Percentiles rank a stretch among this genome's conserved stretches.
Evolutionary conservation across 345 rosid genomes (phyloP).

Genomic region (Ceriops zippeliana): DNA sequence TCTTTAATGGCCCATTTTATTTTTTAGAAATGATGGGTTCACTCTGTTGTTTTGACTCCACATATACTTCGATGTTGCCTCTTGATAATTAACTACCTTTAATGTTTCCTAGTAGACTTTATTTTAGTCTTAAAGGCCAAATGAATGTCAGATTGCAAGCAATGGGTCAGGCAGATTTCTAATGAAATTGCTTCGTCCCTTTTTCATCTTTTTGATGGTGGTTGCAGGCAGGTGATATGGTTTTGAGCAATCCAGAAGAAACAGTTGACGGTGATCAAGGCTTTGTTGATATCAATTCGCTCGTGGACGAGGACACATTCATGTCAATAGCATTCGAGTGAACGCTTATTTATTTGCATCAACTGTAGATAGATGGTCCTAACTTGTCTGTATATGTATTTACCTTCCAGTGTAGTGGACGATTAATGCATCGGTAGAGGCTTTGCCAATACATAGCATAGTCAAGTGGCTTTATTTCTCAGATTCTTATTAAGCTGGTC

Average conservation of each 20-base stretch:
- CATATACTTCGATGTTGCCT: too few relatives aligned
- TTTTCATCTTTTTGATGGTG: background rate
- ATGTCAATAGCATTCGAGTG: slow-evolving; percentile 67
- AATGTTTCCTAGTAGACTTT: too few relatives aligned
- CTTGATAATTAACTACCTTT: too few relatives aligned
- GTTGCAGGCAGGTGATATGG: slow-evolving; percentile 39
- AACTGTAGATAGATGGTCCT: slow-evolving; percentile 29
- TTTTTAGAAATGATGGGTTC: too few relatives aligned
- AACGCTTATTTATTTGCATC: slow-evolving; percentile 10
- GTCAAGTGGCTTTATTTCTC: background rate
- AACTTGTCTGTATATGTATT: slow-evolving; percentile 22
- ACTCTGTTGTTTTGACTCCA: too few relatives aligned
- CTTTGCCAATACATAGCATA: slow-evolving; percentile 7
- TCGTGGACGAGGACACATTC: slow-evolving; percentile 66
- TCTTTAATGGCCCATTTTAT: too few relatives aligned
- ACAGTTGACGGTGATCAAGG: slow-evolving; percentile 39
- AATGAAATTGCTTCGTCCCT: background rate
- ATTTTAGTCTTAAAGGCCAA: too few relatives aligned
- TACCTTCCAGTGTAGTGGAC: slow-evolving; percentile 8
- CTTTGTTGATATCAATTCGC: slow-evolving; percentile 52
- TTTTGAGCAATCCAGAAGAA: slow-evolving; percentile 35
- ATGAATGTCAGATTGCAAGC: too few relatives aligned
- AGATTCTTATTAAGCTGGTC: too few relatives aligned
- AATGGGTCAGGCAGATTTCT: too few relatives aligned
- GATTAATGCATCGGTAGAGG: background rate